phyloP scores from a whole-genome alignment of 2,329 filamentous ascomycete species.

The Neophaeococcomyces mojaviensis region DNA sequence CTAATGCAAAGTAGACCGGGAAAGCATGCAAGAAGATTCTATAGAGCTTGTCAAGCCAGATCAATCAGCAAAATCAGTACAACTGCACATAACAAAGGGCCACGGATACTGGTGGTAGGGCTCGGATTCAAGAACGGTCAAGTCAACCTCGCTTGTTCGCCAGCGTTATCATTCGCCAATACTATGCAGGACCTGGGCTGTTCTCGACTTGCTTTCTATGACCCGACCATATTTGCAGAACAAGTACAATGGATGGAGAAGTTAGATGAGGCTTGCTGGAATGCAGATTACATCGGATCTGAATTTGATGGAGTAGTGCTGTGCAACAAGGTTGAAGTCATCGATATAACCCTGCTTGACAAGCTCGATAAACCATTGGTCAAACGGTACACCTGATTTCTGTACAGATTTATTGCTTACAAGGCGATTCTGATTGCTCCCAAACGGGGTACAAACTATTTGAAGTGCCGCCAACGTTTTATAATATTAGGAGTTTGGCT shows the following conservation, averaged over 20 bases:
- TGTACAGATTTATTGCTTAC: neutral
- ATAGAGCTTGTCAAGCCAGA: neutral
- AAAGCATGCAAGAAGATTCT: conserved; percentile 9
- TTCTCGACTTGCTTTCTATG: conserved; percentile 12
- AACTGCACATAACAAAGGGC: neutral
- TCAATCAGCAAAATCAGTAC: neutral
- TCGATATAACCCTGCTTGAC: neutral
- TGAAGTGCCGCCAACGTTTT: too few species aligned
- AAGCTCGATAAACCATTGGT: neutral
- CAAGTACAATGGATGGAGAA: conserved; percentile 14
- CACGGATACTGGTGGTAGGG: conserved; percentile 16
- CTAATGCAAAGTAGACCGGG: conserved; percentile 13
- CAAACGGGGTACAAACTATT: too few species aligned
- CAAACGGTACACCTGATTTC: neutral
- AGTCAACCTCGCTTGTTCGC: conserved; percentile 13
- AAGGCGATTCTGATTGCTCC: too few species aligned
- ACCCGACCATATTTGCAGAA: conserved; percentile 10
- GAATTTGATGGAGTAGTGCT: conserved; percentile 4
- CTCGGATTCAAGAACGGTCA: conserved; percentile 19
- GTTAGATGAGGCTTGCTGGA: conserved; percentile 9
- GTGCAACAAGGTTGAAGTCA: neutral
- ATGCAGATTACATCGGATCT: neutral
- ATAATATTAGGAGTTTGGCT: too few species aligned
- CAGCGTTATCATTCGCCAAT: conserved; percentile 12
- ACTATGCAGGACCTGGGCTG: conserved; percentile 8